Evolutionary conservation across 2,329 filamentous ascomycete species (phyloP), one percentile per base, ranked within the genome.

Genomic region (Fusarium sp.): DNA sequence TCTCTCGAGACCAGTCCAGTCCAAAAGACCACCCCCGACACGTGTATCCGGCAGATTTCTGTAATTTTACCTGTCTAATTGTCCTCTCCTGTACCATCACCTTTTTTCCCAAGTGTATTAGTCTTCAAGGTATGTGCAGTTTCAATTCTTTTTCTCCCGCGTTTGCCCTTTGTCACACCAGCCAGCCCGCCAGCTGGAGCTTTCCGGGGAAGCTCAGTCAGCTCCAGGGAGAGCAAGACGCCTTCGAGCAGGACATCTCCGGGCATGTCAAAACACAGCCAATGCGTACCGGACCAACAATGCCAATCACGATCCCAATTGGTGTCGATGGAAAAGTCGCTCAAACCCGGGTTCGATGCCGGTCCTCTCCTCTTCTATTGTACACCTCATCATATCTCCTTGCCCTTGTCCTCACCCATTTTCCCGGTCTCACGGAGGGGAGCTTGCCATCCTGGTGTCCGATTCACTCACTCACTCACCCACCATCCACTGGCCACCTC

Each of bases 1-100:
- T 80, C 67, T 72, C 67, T 64, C n/a, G 73, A 77, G 75, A 74
- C 75, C 78, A 79, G 76, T 74, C 69, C 69, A 70, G 76, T 76
- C 69, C 69, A 70, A 70, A 67, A 71, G 72, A 69, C 52, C 75
- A 71, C 65, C 73, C 65, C 71, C 76, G 65, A 71, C 76, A 74
- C 76, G 68, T 68, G 69, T 68, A 70, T 67, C 72, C 62, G 29
- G 61, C 71, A 64, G 35, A 41, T 71, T 64, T 67, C 58, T 79
- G 69, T 76, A 72, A 70, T 72, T 67, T 10, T 66, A 69, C 67
- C 54, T 64, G 31, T 66, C 61, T 66, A 67, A 74, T 60, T 63
- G 64, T 50, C 64, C 65, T 61, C 50, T 52, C 45, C 50, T 77
- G 68, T 77, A 70, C 64, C 63, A 68, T 67, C 71, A 52, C 56